Base-by-base conservation (phyloP, 257 asterid species). In the Primulina eburnea region DNA sequence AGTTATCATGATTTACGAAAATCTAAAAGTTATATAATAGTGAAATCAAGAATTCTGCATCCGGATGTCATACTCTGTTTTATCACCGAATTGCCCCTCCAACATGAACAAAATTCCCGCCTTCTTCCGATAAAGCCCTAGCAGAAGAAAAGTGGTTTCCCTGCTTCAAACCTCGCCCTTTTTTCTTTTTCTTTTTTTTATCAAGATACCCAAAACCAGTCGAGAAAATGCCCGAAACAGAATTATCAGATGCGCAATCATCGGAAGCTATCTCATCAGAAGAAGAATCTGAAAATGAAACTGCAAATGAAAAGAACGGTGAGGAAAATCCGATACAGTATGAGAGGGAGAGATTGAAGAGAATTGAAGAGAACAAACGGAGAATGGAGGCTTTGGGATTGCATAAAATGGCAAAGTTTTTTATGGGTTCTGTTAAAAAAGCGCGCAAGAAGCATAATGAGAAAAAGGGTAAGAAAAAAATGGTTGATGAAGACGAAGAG, bases 351-450 rank as follows among this genome's bases (percentile, higher is more conserved):
- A 83, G 99, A 67, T n/a, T 89, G 82, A 80, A 83, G 82, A 89
- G 89, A 73, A 93, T 93, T 56, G 87, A 87, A 69, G 99, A 89
- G 74, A 93, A 90, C 73, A 86, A 75, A 64, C 80, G 80, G 29
- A 83, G 95, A 83, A 89, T 93, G 97, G 86, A 89, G 71, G 95
- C 95, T 59, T 24, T 93, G 88, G 99, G 99, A 35, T 80, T 93
- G 78, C 86, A 52, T 62, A 87, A 84, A 77, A 87, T 89, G 78
- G 91, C 96, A 0, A 71, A 30, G 67, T 81, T 87, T 21, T 83
- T 90, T 38, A 77, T 65, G 83, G 82, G 76, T 47, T 76, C 90
- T 50, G 72, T 79, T 70, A 77, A 55, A 12, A 82, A 84, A 73
- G 0, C 78, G 53, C 75, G 75, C 56, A 87, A 82, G 11, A 85